Base-by-base conservation (phyloP, 139 green algal species). In the Auxenochlorella pyrenoidosa region DNA sequence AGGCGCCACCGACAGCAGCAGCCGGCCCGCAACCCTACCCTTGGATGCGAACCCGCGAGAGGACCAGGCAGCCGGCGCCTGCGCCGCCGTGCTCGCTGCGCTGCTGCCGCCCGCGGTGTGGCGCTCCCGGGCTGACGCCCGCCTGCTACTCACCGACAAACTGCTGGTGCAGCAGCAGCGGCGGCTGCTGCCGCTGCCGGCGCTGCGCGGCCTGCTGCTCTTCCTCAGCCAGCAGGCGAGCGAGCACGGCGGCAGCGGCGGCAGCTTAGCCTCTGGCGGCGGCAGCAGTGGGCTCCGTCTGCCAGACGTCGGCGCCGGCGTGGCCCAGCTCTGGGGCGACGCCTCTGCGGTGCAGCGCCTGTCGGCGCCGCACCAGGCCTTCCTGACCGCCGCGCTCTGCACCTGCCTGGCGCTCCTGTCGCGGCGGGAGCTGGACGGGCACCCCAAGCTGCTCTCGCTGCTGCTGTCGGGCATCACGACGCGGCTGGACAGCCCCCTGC, bases 381-480 rank as follows among this genome's bases (percentile, higher is more conserved):
- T 91, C 86, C 86, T 95, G 8, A 92, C 87, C 16, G 79, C 83
- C 28, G 90, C 86, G 10, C 90, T 92, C 36, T 44, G 54, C 28
- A 63, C 43, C 38, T 16, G 41, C 38, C 79, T 92, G 63, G 36
- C 75, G 34, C 73, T 86, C 51, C 41, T 93, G 47, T 43, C 38
- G 32, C 78, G 41, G 43, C 47, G 28, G 72, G 58, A 68, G 85
- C 80, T 92, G 84, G 83, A 90, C 6, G 60, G 65, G 26, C 84
- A 71, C 22, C 87, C 88, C 18, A 77, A 88, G 30, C 88, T 94
- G 66, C 66, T 95, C 59, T 34, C 83, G 0, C 40, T 47, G 0
- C 34, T 96, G 58, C 82, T 96, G 44, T 65, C 76, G 19, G 94
- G 94, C 30, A 91, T 96, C 28, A 92, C 91, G 22, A 32, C 71